Evolutionary conservation across 495 filamentous ascomycete species (phyloP), one percentile per base, ranked within the genome.

Genomic region (Alectoria sarmentosa): DNA sequence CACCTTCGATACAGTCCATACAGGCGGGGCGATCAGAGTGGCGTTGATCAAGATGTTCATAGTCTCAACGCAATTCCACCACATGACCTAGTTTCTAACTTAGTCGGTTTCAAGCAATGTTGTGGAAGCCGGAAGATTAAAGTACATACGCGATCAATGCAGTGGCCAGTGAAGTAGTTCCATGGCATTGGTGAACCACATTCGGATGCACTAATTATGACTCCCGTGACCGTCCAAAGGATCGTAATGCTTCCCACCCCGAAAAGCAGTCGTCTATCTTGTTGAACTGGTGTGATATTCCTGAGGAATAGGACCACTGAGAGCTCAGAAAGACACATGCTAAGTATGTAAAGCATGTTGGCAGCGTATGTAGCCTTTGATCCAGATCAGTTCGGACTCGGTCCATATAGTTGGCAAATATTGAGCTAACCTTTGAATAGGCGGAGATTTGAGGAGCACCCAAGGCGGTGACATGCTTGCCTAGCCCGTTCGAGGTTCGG

Each of bases 41-140:
- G 44, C 64, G 48, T 82, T 78, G 4, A 75, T 75, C n/a, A 81
- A 21, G 32, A 81, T 75, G 41, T 79, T 81, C 4, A 73, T 71
- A 46, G 76, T 66, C 36, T 67, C 72, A 32, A 79, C 73, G 59
- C 76, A 80, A 44, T 74, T 72, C 63, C 76, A 70, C 71, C 79
- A 60, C 14, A 28, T 32, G 36, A 56, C 34, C 62, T 64, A n/a
- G 39, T 17, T 7, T 67, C 69, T 66, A 66, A 28, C 44, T 64
- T 15, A 58, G 39, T 19, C 17, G n/a, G 36, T 23, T 37, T 34
- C 28, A 28, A 39, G n/a, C 36, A 19, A 38, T n/a, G 17, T 6
- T 7, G 17, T 58, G 9, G 17, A 34, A 28, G 11, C 2, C 7
- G 23, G 19, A 44, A 37, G 30, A n/a, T 28, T 14, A 17, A 21